These are phyloP conservation scores for Mollisia scopiformis DNA, from an alignment of 2,329 filamentous ascomycete genomes.

Conservation along the genomic window DNA sequence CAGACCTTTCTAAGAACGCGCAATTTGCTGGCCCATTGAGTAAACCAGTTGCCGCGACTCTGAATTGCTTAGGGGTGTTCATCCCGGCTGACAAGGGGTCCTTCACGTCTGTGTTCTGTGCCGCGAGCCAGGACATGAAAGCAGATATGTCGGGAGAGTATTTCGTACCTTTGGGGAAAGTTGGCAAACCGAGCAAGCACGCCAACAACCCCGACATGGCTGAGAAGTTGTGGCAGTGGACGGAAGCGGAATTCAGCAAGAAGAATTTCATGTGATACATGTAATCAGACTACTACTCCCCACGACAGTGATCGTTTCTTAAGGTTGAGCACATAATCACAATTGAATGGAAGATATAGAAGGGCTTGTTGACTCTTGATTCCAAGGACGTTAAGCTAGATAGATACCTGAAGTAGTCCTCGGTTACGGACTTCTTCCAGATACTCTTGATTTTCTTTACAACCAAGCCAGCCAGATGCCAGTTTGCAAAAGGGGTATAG, in stretches of 20 bases:
- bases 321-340: too few relatives aligned
- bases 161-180: constrained; percentile 36
- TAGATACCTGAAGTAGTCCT: too few relatives aligned
- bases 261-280: constrained; percentile 32
- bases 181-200: constrained; percentile 38
- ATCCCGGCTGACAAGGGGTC: constrained; percentile 31
- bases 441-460: too few relatives aligned
- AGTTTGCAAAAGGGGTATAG: too few relatives aligned
- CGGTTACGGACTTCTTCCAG: too few relatives aligned
- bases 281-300: background rate
- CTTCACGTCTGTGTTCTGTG: constrained; percentile 37
- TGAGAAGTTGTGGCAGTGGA: constrained; percentile 40
- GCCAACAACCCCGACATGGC: constrained; percentile 40
- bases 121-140: constrained; percentile 41
- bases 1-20: constrained; percentile 29
- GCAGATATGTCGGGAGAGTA: constrained; percentile 35
- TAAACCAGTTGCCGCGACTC: constrained; percentile 14
- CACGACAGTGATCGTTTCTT: too few relatives aligned
- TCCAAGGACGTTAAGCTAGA: too few relatives aligned
- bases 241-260: constrained; percentile 36
- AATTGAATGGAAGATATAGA: too few relatives aligned
- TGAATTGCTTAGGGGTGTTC: constrained; percentile 28
- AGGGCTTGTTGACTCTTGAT: too few relatives aligned
- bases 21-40: constrained; percentile 15
- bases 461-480: too few relatives aligned